Evolutionary conservation across 83 land plant genomes (phyloP).

Genomic region (Isoetes engelmannii): DNA sequence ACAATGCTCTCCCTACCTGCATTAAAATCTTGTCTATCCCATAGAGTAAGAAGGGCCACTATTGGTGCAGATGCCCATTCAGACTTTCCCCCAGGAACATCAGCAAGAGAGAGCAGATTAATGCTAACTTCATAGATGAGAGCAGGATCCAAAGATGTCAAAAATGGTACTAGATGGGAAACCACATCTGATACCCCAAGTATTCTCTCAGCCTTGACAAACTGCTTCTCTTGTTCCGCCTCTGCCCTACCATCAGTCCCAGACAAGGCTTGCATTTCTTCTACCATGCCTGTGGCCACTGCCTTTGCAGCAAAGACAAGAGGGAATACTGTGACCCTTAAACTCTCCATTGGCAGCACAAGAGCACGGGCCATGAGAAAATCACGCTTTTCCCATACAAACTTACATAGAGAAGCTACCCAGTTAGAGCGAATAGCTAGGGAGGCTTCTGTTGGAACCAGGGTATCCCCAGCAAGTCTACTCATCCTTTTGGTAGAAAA

Average conservation of each 20-base stretch:
- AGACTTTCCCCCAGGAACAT: constrained; percentile 95
- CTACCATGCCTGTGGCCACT: constrained; percentile 79
- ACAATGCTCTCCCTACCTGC: constrained; percentile 96
- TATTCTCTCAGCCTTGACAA: constrained; percentile 64
- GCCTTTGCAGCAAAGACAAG: constrained; percentile 78
- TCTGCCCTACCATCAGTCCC: not conserved
- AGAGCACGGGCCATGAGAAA: constrained; percentile 65
- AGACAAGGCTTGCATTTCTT: constrained; percentile 41
- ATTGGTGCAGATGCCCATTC: constrained; percentile 98
- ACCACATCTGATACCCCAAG: constrained; percentile 94
- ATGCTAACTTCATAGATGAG: constrained; percentile 86
- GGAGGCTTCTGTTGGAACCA: constrained; percentile 81
- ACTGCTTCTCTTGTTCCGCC: constrained; percentile 18
- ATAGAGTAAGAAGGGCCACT: constrained; percentile 80
- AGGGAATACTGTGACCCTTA: constrained; percentile 71
- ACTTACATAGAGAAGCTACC: constrained; percentile 63
- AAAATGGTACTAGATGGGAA: constrained; percentile 77
- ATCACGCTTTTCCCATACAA: constrained; percentile 79
- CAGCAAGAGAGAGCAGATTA: constrained; percentile 85
- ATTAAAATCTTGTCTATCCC: constrained; percentile 90
- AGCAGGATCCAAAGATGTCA: constrained; percentile 82
- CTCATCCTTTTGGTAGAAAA: constrained; percentile 90
- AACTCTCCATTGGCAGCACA: constrained; percentile 78
- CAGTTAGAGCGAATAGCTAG: constrained; percentile 86
- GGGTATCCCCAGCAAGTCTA: constrained; percentile 87